These are phyloP conservation scores for Trichoderma sp. DNA, from an alignment of 2,329 filamentous ascomycete species.

Conservation along the genomic window DNA sequence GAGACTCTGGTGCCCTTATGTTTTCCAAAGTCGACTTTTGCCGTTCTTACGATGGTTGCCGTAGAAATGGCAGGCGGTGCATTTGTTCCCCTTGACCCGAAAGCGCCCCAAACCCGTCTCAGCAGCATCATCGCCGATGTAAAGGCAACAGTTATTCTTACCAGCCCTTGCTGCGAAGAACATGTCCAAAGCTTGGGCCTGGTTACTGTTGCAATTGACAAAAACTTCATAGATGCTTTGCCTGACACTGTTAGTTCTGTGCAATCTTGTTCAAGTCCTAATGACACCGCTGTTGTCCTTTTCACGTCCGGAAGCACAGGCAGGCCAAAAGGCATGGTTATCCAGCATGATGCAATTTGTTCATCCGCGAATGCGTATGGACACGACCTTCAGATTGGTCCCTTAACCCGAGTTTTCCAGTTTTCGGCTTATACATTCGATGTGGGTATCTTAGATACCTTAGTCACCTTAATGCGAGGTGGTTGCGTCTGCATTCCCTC, in stretches of 20 bases:
- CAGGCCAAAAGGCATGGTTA: constrained; percentile 23
- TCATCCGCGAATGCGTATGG: constrained; percentile 21
- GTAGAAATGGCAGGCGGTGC: constrained; percentile 32
- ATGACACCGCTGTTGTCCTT: constrained; percentile 18
- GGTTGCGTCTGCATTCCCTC: constrained; percentile 33
- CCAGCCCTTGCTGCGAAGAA: neutral
- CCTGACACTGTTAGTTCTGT: neutral
- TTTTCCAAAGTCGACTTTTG: constrained; percentile 32
- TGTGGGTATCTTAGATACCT: constrained; percentile 30
- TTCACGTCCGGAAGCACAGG: constrained; percentile 25
- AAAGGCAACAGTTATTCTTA: neutral
- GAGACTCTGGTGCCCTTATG: constrained; percentile 29
- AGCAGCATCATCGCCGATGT: neutral
- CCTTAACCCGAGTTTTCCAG: constrained; percentile 28
- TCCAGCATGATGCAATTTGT: constrained; percentile 26
- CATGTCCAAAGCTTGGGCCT: neutral
- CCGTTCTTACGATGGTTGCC: constrained; percentile 30
- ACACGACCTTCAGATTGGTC: constrained; percentile 5
- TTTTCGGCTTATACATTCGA: constrained; percentile 34
- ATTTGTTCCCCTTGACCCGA: constrained; percentile 30
- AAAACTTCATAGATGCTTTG: neutral
- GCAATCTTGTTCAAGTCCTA: neutral
- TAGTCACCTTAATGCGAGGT: constrained; percentile 30
- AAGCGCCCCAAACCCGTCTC: neutral
- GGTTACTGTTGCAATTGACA: neutral